Evolutionary conservation across 306 rosid genomes (phyloP).

Genomic region (Lathyrus oleraceus): DNA sequence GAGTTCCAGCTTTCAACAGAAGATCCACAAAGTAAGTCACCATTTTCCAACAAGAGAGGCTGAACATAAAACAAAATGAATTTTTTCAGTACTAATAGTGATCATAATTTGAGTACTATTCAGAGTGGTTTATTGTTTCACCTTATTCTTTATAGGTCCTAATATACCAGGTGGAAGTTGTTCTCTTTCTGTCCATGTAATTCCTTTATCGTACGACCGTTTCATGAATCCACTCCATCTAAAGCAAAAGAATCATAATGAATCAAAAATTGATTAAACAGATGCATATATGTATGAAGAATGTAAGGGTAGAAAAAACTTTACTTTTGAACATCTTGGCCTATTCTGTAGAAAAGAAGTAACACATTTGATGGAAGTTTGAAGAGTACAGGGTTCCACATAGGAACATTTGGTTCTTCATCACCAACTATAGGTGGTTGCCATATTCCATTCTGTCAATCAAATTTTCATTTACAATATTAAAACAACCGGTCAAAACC

Average conservation of each 20-base stretch:
- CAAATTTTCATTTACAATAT: slow-evolving; percentile 33
- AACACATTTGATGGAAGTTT: slow-evolving; percentile 81
- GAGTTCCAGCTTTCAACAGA: slow-evolving; percentile 98
- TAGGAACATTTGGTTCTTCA: slow-evolving; percentile 73
- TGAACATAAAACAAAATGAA: slow-evolving; percentile 40
- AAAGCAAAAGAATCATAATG: slow-evolving; percentile 3
- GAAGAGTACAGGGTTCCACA: slow-evolving; percentile 94
- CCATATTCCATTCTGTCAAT: slow-evolving; percentile 75
- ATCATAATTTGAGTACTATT: not conserved
- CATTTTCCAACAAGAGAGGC: slow-evolving; percentile 90
- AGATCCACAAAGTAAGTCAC: slow-evolving; percentile 81
- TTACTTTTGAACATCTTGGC: slow-evolving; percentile 85
- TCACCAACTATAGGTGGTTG: slow-evolving; percentile 67
- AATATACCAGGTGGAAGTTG: slow-evolving; percentile 93
- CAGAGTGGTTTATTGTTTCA: slow-evolving; percentile 26
- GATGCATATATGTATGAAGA: not conserved
- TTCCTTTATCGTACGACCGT: slow-evolving; percentile 78
- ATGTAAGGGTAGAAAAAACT: slow-evolving; percentile 29
- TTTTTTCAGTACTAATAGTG: not conserved
- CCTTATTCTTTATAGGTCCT: slow-evolving; percentile 97
- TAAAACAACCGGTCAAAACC: slow-evolving; percentile 14
- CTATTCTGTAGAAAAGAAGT: slow-evolving; percentile 82
- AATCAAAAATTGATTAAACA: not conserved
- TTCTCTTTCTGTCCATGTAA: slow-evolving; percentile 88
- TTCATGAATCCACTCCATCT: slow-evolving; percentile 99